Percentiles rank a stretch among this genome's conserved stretches.
These are phyloP conservation scores for Pythium apleroticum DNA, from an alignment of 352 stramenopile genomes.

Conservation along the genomic window DNA sequence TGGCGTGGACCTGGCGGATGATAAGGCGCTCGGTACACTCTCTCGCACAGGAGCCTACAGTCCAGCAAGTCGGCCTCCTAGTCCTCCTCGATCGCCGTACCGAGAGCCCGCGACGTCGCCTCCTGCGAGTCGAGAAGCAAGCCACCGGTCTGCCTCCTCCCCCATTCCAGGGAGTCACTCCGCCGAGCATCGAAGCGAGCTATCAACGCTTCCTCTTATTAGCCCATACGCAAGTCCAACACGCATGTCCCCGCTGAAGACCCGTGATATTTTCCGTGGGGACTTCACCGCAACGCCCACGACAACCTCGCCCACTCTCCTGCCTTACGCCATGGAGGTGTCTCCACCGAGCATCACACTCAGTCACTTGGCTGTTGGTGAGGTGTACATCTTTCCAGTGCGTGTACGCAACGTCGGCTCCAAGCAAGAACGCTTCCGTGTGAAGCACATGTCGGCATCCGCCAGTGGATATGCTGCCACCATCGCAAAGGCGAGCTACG, in stretches of 20 bases:
- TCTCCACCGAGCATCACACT: slow-evolving; percentile 45
- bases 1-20: slow-evolving; percentile 45
- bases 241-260: background rate
- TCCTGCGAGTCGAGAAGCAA: background rate
- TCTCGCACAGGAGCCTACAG: slow-evolving; percentile 41
- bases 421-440: slow-evolving; percentile 67
- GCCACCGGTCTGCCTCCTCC: background rate
- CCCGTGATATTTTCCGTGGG: slow-evolving; percentile 5
- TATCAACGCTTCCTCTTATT: background rate
- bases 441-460: slow-evolving; percentile 44
- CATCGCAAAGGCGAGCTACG: slow-evolving; percentile 55
- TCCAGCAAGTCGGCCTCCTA: slow-evolving; percentile 31
- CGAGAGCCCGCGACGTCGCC: slow-evolving; percentile 22
- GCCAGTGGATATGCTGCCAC: slow-evolving; percentile 38
- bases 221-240: background rate
- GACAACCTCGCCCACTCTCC: slow-evolving; percentile 29
- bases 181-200: background rate
- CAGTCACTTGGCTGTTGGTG: slow-evolving; percentile 33
- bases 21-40: slow-evolving; percentile 47
- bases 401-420: slow-evolving; percentile 66
- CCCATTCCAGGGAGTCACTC: background rate
- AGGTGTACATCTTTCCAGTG: slow-evolving; percentile 71
- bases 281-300: background rate
- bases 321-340: slow-evolving; percentile 61
- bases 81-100: slow-evolving; percentile 36